A percentile compares a stretch with the other conserved stretches of the same genome.
phyloP scores from a whole-genome alignment of 352 stramenopile species.

The Pythium phragmitis region DNA sequence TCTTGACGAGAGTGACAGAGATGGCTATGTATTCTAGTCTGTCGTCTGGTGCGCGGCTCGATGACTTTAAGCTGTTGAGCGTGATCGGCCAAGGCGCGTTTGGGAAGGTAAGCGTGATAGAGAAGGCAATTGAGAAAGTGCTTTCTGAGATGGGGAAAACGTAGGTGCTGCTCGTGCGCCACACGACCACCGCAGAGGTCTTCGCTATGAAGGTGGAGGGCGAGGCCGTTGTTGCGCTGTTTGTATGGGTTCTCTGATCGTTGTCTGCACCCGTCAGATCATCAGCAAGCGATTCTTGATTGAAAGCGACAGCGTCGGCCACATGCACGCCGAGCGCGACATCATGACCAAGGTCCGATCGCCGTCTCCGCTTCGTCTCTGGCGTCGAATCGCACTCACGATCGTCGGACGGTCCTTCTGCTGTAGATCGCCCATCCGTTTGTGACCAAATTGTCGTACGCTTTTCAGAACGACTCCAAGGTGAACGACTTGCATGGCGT shows the following conservation, averaged over 20 bases:
- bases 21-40: not conserved
- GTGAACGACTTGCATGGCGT: slow-evolving; percentile 20
- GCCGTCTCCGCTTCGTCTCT: not conserved
- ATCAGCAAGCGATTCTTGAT: slow-evolving; percentile 84
- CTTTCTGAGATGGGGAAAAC: not conserved
- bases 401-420: not conserved
- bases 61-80: slow-evolving; percentile 97
- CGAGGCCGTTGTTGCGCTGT: not conserved
- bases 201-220: slow-evolving; percentile 76
- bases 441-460: slow-evolving; percentile 73
- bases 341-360: slow-evolving; percentile 74
- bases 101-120: slow-evolving; percentile 39
- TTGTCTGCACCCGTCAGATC: slow-evolving; percentile 44
- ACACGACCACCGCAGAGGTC: slow-evolving; percentile 50
- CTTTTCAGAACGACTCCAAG: slow-evolving; percentile 86
- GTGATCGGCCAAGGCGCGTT: slow-evolving; percentile 93
- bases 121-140: not conserved
- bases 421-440: slow-evolving; percentile 76
- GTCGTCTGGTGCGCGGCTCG: slow-evolving; percentile 47
- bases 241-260: not conserved
- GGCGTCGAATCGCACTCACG: not conserved
- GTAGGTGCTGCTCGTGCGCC: slow-evolving; percentile 75
- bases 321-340: slow-evolving; percentile 83
- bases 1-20: too few species aligned
- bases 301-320: slow-evolving; percentile 71